Percentiles rank a stretch among this genome's conserved stretches.
phyloP scores from a whole-genome alignment of 78 protist species.

The Planoprotostelium fungivorum region DNA sequence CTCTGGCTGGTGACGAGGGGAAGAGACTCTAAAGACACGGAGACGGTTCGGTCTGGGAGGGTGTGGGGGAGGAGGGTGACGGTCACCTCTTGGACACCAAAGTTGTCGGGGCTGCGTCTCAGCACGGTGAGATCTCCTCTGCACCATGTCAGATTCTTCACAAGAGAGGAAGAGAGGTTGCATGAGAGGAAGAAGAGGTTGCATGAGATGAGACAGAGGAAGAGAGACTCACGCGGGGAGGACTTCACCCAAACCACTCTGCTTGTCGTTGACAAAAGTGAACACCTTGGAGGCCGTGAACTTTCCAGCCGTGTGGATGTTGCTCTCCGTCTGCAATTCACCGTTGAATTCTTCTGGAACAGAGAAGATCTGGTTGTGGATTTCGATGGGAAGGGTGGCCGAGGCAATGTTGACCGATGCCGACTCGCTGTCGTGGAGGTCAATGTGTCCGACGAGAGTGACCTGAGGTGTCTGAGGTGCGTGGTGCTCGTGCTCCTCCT shows the following conservation, averaged over 20 bases:
- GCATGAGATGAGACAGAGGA: background rate
- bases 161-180: no score
- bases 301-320: background rate
- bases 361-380: background rate
- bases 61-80: background rate
- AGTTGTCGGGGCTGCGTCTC: background rate
- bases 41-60: background rate
- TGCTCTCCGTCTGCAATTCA: background rate
- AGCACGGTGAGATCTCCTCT: background rate
- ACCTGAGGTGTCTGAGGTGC: background rate
- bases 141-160: background rate
- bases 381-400: background rate
- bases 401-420: background rate
- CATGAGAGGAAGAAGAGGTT: no score
- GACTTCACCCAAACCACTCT: background rate
- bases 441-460: background rate
- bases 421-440: background rate
- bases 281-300: background rate
- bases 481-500: background rate
- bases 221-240: background rate
- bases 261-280: background rate
- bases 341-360: background rate
- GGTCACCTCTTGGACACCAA: background rate
- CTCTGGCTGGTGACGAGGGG: background rate
- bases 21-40: background rate